Percentiles rank a stretch among this genome's conserved stretches.
phyloP scores from a whole-genome alignment of 495 filamentous ascomycete species.

The Trichodelitschia bisporula region DNA sequence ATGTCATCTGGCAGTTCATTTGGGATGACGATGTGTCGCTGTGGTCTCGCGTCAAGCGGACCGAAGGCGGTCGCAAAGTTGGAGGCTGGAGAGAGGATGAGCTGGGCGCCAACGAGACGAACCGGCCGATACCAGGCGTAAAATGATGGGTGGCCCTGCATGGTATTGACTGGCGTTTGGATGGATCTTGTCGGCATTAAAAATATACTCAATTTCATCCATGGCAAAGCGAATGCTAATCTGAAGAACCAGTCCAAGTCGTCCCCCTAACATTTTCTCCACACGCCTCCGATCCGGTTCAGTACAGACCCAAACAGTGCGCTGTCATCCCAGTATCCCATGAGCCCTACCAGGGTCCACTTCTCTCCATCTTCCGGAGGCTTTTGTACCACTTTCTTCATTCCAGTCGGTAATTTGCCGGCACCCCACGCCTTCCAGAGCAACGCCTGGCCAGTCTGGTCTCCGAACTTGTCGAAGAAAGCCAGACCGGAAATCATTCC shows the following conservation, averaged over 20 bases:
- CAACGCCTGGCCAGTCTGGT: conserved; percentile 4
- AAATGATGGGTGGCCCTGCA: conserved; percentile 3
- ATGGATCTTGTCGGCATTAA: no score
- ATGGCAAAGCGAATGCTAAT: no score
- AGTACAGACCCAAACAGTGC: no score
- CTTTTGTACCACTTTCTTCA: no score
- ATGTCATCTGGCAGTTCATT: conserved; percentile 88
- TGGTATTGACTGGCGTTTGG: background rate
- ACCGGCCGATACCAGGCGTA: conserved; percentile 11
- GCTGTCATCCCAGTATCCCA: no score
- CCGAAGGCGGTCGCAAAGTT: conserved; percentile 49
- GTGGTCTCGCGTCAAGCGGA: conserved; percentile 80
- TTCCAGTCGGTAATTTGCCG: no score
- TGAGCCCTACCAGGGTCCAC: no score
- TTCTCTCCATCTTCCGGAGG: no score
- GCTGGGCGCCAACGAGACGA: conserved; percentile 19
- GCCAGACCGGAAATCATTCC: conserved; percentile 7
- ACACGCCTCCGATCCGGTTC: no score
- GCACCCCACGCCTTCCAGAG: conserved; percentile 8
- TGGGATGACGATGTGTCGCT: conserved; percentile 69
- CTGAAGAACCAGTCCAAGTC: no score
- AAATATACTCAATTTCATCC: no score
- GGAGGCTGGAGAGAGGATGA: conserved; percentile 28
- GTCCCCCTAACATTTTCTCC: no score
- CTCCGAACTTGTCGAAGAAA: conserved; percentile 7